Evolutionary conservation across 2,329 filamentous ascomycete species (phyloP).

Genomic region (Cordyceps pruinosa): DNA sequence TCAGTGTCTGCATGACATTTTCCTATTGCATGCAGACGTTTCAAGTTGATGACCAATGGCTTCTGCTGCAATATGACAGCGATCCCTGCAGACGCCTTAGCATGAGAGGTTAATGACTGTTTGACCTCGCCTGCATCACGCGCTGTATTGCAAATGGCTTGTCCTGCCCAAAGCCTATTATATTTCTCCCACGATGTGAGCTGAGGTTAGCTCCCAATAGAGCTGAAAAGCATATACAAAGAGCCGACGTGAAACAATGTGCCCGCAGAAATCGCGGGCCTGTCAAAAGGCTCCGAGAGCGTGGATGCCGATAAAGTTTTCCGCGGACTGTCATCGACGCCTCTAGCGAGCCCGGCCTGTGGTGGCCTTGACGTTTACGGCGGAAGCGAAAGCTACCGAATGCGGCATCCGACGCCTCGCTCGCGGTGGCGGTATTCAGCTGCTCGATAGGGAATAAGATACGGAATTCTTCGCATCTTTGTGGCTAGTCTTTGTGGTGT

Average conservation of each 20-base stretch:
- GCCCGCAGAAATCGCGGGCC: neutral
- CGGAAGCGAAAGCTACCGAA: neutral
- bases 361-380: neutral
- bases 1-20: neutral
- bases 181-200: neutral
- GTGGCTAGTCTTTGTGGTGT: too few species aligned
- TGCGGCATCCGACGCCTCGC: neutral
- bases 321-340: neutral
- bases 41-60: neutral
- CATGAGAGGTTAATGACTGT: neutral
- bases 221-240: neutral
- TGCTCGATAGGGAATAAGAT: too few species aligned
- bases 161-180: neutral
- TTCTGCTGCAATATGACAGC: neutral
- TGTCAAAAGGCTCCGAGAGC: neutral
- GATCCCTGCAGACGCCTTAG: neutral
- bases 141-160: neutral
- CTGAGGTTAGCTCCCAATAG: neutral
- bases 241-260: neutral
- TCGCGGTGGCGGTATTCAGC: too few species aligned
- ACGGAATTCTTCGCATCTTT: too few species aligned
- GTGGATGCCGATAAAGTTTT: neutral
- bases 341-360: neutral
- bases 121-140: slow-evolving; percentile 1
- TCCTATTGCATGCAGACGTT: neutral